Evolutionary conservation across 2,329 filamentous ascomycete species (phyloP), one percentile per base, ranked within the genome.

Genomic region (Fusarium dimerum): DNA sequence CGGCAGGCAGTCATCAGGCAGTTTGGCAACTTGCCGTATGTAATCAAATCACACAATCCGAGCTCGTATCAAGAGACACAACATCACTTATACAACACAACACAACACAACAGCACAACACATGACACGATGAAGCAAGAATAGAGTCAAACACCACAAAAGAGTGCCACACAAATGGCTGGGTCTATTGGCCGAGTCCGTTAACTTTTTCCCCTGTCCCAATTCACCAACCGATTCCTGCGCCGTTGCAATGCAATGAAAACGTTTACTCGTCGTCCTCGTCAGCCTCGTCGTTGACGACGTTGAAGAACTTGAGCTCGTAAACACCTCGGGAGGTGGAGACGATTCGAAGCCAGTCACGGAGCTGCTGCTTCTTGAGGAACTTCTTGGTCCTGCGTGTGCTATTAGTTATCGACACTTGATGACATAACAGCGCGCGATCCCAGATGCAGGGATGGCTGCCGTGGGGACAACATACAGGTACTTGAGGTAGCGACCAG

Each of bases 271-370:
- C 94, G 74, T 99, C 94, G 75, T 99, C 94, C 74, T 99, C 94
- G 68, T 97, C 94, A 69, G 85, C 92, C 76, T 92, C 93, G 77
- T 99, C 94, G 79, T 96, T 94, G 73, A 97, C 93, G 74, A 99
- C 92, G 85, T 99, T 99, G 92, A 96, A 99, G 92, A 99, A 99
- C 84, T 96, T 92, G 80, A 99, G 89, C 85, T 97, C 92, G 84
- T 99, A 99, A 66, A 97, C 92, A 75, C 94, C 93, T 83, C 93
- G 93, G 77, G 89, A 92, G 76, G 93, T 97, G 69, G 92, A 95
- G 73, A 99, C 94, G 70, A 99, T 93, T 72, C 94, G 92, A 74
- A 99, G 90, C 94, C 94, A 99, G 85, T 99, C 94, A 82, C 94
- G 91, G 76, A 99, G 90, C 87, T 97, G 93, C 85, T 97, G 91